A percentile compares a stretch with the other conserved stretches of the same genome.
phyloP scores from a whole-genome alignment of 805 yeast species.

The Wickerhamomyces subpelliculosus region DNA sequence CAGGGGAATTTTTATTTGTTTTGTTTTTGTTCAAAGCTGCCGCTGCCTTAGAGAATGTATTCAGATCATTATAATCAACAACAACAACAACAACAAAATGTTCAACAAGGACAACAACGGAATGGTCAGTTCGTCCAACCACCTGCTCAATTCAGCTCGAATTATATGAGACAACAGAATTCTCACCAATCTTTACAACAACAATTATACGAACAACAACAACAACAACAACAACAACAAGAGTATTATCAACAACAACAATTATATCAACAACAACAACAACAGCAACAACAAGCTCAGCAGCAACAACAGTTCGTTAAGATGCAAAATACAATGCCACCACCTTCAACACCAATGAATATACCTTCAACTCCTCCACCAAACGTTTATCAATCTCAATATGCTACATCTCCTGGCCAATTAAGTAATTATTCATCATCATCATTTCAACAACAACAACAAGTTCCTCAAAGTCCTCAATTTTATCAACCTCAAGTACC shows the following conservation, averaged over 20 bases:
- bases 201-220: constrained; percentile 27
- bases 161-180: constrained; percentile 30
- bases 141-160: constrained; percentile 26
- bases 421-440: constrained; percentile 8
- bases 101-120: constrained; percentile 10
- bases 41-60: no score
- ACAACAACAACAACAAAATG: constrained; percentile 9
- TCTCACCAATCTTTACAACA: constrained; percentile 33
- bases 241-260: constrained; percentile 27
- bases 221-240: constrained; percentile 26
- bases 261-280: constrained; percentile 19
- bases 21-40: no score
- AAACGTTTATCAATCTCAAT: constrained; percentile 10
- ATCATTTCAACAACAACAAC: constrained; percentile 15
- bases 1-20: no score
- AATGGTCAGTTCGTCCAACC: constrained; percentile 27
- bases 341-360: constrained; percentile 17
- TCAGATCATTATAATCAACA: constrained; percentile 11
- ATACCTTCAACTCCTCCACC: constrained; percentile 18
- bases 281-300: constrained; percentile 19
- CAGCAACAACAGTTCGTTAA: constrained; percentile 17
- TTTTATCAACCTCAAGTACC: constrained; percentile 9
- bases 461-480: constrained; percentile 20
- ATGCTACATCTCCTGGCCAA: constrained; percentile 19
- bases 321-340: constrained; percentile 24